Evolutionary conservation across 257 asterid genomes (phyloP), one percentile per base, ranked within the genome.

Genomic region (Mentha longifolia): DNA sequence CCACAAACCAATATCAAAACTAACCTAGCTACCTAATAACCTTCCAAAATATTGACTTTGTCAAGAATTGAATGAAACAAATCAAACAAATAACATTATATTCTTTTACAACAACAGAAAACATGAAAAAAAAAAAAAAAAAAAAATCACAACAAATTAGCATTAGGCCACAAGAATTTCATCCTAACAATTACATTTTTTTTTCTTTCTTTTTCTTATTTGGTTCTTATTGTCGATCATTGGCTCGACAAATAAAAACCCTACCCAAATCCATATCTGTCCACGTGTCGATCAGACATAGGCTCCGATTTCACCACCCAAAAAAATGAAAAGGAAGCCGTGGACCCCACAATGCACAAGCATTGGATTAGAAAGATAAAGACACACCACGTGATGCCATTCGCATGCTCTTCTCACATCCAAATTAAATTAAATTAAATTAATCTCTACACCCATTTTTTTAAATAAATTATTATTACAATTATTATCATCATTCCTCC

Each of bases 371-470:
- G 63, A 55, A 62, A 37, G 80, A 79, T 10, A 58, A 73, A 59
- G 81, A 80, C 77, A 76, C 52, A 62, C 80, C 84, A 80, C 66
- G 84, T 76, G 84, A 73, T 76, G 17, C 46, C 78, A 75, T 67
- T 55, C 17, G 61, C 61, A 54, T 20, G 33, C 33, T 20, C 59
- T 54, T 10, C 35, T 22, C 35, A 20, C 12, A 13, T 16, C 12
- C 25, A 49, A 49, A 22, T 22, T 22, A 22, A 17, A 51, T 52
- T 19, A 49, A 49, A 22, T 22, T 22, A 22, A 17, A 51, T 52
- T 19, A 50, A 50, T 52, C 59, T 74, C 33, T 9, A 54, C 25
- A 22, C 25, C 50, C 10, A 3, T 39, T 6, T 39, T 6, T 39
- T 6, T 39, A 39, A 6, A 39, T 3, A 39, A 11, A 72, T 43